Evolutionary conservation across 305 asterid genomes (phyloP).

Genomic region (Salvia sclarea): DNA sequence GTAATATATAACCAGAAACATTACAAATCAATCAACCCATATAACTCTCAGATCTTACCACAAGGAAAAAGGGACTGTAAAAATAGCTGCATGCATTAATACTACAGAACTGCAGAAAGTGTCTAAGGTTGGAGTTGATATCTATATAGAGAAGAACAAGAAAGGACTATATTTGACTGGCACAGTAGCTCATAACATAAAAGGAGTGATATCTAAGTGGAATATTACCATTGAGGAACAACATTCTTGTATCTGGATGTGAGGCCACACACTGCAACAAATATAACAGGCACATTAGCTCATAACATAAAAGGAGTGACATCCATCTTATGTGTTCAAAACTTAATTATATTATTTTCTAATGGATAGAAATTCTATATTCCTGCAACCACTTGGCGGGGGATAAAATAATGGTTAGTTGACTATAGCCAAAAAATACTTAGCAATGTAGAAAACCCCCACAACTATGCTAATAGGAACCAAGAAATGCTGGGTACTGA

Average conservation of each 20-base stretch:
- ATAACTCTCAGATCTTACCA: no score
- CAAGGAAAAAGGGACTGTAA: neutral
- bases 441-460: neutral
- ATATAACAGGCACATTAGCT: conserved; percentile 27
- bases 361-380: neutral
- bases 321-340: conserved; percentile 9
- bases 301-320: neutral
- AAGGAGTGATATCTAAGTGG: no score
- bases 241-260: conserved; percentile 70
- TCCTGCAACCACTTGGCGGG: neutral
- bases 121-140: no score
- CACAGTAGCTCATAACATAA: no score
- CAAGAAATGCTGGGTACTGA: conserved; percentile 16
- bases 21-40: neutral
- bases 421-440: conserved; percentile 41
- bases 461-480: conserved; percentile 11
- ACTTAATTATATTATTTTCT: neutral
- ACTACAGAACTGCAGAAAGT: neutral
- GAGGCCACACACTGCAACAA: conserved; percentile 77
- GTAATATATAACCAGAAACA: conserved; percentile 11
- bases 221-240: conserved; percentile 64
- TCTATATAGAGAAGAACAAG: no score
- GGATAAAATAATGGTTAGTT: neutral
- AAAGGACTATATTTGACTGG: neutral
- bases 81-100: neutral